These are phyloP conservation scores for Cicer yamashitae DNA, from an alignment of 306 rosid species.

Conservation along the genomic window DNA sequence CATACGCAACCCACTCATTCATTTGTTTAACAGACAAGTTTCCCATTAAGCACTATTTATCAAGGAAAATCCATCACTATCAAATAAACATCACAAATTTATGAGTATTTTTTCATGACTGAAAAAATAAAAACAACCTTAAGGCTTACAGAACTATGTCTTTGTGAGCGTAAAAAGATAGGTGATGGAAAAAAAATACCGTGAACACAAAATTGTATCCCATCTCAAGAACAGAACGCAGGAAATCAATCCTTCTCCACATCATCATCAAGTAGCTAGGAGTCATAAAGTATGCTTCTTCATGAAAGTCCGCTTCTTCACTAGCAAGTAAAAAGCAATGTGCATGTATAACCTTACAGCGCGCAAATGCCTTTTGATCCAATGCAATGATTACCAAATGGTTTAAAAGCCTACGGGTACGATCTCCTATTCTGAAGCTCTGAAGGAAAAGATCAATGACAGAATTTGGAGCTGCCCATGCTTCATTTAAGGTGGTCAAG, in stretches of 20 bases:
- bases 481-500: slow-evolving; percentile 88
- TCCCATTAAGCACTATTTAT: slow-evolving; percentile 20
- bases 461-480: slow-evolving; percentile 94
- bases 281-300: slow-evolving; percentile 89
- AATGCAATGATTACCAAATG: slow-evolving; percentile 88
- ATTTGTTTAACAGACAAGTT: slow-evolving; percentile 25
- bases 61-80: slow-evolving; percentile 37
- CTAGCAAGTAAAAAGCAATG: slow-evolving; percentile 76
- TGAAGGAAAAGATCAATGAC: slow-evolving; percentile 84
- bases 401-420: slow-evolving; percentile 68
- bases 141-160: slow-evolving; percentile 21
- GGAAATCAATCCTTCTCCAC: slow-evolving; percentile 95
- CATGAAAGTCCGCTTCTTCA: slow-evolving; percentile 74
- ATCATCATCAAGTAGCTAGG: slow-evolving; percentile 88
- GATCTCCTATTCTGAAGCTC: slow-evolving; percentile 85
- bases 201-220: slow-evolving; percentile 97
- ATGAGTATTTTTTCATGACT: slow-evolving; percentile 6
- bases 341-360: slow-evolving; percentile 74
- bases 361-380: slow-evolving; percentile 75
- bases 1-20: slow-evolving; percentile 29
- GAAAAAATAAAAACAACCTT: slow-evolving; percentile 20
- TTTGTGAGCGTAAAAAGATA: slow-evolving; percentile 35
- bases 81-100: not conserved
- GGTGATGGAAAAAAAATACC: slow-evolving; percentile 52
- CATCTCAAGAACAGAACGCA: slow-evolving; percentile 82